These are phyloP conservation scores for Skeletonema costatum DNA, from an alignment of 108 stramenopile genomes.

Conservation along the genomic window DNA sequence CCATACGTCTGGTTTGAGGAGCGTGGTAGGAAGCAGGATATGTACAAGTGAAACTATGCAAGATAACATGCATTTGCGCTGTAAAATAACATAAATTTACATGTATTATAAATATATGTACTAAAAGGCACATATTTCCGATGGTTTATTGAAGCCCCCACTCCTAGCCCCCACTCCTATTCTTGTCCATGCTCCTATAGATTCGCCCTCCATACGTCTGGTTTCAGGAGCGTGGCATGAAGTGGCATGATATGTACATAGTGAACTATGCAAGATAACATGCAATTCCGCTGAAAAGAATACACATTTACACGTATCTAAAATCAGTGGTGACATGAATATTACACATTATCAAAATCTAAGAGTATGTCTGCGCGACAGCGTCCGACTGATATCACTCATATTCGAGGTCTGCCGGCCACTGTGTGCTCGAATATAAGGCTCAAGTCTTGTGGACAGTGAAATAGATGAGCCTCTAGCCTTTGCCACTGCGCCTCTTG, in stretches of 20 bases:
- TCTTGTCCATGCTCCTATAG: no score
- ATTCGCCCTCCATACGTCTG: no score
- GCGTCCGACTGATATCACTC: not conserved
- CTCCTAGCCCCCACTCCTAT: no score
- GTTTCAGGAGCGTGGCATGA: no score
- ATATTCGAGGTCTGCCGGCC: not conserved
- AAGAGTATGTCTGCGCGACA: not conserved
- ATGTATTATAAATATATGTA: not conserved
- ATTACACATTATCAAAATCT: not conserved
- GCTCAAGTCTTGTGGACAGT: not conserved
- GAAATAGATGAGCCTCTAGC: not conserved
- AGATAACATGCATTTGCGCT: no score
- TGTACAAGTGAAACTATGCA: conserved; percentile 16
- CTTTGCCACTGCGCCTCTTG: not conserved
- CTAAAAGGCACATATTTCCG: no score
- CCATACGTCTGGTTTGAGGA: conserved; percentile 43
- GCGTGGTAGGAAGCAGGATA: conserved; percentile 51
- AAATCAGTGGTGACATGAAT: not conserved
- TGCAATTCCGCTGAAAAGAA: no score
- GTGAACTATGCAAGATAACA: no score
- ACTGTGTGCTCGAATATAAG: not conserved
- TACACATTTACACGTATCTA: no score
- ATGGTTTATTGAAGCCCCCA: no score
- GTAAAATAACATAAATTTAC: no score
- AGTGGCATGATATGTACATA: no score